These are phyloP conservation scores for Diaporthe sp. DNA, from an alignment of 2,329 filamentous ascomycete genomes.

Conservation along the genomic window DNA sequence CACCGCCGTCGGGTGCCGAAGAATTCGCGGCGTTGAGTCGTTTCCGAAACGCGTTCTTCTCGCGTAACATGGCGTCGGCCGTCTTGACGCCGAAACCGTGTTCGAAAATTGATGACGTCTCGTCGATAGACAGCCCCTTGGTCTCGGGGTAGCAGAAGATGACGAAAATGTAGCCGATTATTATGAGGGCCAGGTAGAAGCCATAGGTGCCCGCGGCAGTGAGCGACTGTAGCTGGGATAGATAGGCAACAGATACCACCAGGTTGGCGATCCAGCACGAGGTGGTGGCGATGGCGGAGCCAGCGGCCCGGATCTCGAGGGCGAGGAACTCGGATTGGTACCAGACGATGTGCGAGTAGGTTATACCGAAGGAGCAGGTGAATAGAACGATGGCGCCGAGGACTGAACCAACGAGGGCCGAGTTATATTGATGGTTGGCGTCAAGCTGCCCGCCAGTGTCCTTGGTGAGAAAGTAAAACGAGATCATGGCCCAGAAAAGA, in stretches of 20 bases:
- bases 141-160: conserved; percentile 64
- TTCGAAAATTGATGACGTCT: conserved; percentile 60
- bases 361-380: conserved; percentile 58
- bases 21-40: neutral
- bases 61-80: conserved; percentile 51
- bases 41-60: conserved; percentile 1
- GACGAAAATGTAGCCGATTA: conserved; percentile 60
- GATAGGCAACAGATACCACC: conserved; percentile 60
- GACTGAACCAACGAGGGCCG: conserved; percentile 48
- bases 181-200: conserved; percentile 62
- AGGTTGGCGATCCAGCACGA: conserved; percentile 59
- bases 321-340: conserved; percentile 58
- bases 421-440: neutral
- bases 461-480: conserved; percentile 61
- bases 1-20: neutral
- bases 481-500: conserved; percentile 39
- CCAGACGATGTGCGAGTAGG: conserved; percentile 61
- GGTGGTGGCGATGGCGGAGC: conserved; percentile 59
- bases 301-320: conserved; percentile 58
- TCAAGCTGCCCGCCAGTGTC: conserved; percentile 48
- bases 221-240: conserved; percentile 60
- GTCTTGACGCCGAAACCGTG: conserved; percentile 58
- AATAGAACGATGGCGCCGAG: conserved; percentile 55
- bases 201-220: conserved; percentile 62
- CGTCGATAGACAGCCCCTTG: conserved; percentile 65